Percentiles rank a stretch among this genome's conserved stretches.
Conservation (phyloP, 2,329 filamentous ascomycete species). For the Epichloe uncinata region DNA sequence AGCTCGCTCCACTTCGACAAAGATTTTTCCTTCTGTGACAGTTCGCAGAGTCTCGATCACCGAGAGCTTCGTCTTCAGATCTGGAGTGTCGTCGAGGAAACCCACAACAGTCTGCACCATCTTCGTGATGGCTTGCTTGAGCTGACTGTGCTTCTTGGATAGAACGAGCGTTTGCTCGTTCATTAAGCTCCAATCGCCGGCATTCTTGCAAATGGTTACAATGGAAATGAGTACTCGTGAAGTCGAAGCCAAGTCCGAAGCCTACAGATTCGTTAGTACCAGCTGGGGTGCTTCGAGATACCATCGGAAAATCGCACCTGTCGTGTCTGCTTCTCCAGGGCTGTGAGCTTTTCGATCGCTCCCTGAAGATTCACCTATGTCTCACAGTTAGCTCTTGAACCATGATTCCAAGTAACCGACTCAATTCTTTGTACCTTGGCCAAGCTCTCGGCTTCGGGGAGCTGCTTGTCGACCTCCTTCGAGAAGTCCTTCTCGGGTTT, state of each 20-base stretch:
- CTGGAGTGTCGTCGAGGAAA: conserved; percentile 78
- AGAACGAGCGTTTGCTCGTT: conserved; percentile 93
- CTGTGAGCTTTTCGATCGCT: conserved; percentile 85
- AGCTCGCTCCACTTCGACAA: conserved; percentile 95
- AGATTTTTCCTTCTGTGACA: conserved; percentile 98
- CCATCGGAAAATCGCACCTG: conserved; percentile 46
- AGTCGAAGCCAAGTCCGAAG: conserved; percentile 90
- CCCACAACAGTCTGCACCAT: conserved; percentile 97
- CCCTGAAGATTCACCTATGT: conserved; percentile 61
- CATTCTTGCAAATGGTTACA: conserved; percentile 87
- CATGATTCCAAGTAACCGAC: conserved; percentile 21
- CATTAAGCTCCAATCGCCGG: conserved; percentile 83
- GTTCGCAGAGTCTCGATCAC: conserved; percentile 92
- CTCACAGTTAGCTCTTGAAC: conserved; percentile 5
- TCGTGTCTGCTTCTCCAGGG: conserved; percentile 91
- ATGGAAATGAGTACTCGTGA: conserved; percentile 78
- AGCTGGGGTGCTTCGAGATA: conserved; percentile 8
- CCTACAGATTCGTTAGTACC: conserved; percentile 34
- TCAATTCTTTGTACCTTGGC: conserved; percentile 49
- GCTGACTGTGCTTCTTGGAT: conserved; percentile 99
- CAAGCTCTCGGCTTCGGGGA: conserved; percentile 81
- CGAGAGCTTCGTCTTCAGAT: conserved; percentile 74
- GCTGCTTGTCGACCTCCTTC: conserved; percentile 85
- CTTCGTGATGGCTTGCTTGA: conserved; percentile 96
- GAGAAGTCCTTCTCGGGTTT: conserved; percentile 99